phyloP scores from a whole-genome alignment of 495 filamentous ascomycete genomes.

The Annulohypoxylon moriforme region DNA sequence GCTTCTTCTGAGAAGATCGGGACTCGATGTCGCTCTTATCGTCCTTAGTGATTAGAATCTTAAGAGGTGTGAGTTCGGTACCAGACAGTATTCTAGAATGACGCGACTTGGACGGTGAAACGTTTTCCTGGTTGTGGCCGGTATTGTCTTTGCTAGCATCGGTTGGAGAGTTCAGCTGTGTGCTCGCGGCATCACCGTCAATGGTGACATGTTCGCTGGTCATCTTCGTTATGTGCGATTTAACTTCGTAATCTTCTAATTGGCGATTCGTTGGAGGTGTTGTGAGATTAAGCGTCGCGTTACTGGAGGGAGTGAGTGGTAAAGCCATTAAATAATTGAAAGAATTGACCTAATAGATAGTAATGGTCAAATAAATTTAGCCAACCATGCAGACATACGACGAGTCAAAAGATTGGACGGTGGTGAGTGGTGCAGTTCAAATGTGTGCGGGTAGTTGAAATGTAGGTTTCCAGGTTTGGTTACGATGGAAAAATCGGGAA shows the following conservation, averaged over 20 bases:
- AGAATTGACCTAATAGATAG: background rate
- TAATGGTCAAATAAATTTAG: background rate
- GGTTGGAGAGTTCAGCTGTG: slow-evolving; percentile 44
- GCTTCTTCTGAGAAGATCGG: slow-evolving; percentile 32
- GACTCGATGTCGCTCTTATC: slow-evolving; percentile 44
- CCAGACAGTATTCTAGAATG: slow-evolving; percentile 60
- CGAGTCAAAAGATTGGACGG: background rate
- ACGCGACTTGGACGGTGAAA: slow-evolving; percentile 53
- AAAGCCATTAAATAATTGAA: slow-evolving; percentile 46
- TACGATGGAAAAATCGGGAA: background rate
- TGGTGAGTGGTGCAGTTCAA: background rate
- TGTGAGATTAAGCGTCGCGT: slow-evolving; percentile 52
- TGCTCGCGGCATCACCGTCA: slow-evolving; percentile 42
- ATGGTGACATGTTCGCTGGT: slow-evolving; percentile 18
- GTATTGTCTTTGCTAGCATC: slow-evolving; percentile 48
- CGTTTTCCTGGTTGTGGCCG: slow-evolving; percentile 49
- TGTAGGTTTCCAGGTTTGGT: no score
- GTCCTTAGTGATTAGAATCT: slow-evolving; percentile 52
- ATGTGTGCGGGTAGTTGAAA: background rate
- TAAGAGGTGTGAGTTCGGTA: slow-evolving; percentile 61
- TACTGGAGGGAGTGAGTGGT: slow-evolving; percentile 53
- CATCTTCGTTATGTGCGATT: slow-evolving; percentile 33
- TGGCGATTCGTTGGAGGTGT: slow-evolving; percentile 45
- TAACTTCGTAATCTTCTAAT: slow-evolving; percentile 45
- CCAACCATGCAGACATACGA: background rate